Base-by-base conservation (phyloP, 345 rosid species). In the Bruguiera sexangula region DNA sequence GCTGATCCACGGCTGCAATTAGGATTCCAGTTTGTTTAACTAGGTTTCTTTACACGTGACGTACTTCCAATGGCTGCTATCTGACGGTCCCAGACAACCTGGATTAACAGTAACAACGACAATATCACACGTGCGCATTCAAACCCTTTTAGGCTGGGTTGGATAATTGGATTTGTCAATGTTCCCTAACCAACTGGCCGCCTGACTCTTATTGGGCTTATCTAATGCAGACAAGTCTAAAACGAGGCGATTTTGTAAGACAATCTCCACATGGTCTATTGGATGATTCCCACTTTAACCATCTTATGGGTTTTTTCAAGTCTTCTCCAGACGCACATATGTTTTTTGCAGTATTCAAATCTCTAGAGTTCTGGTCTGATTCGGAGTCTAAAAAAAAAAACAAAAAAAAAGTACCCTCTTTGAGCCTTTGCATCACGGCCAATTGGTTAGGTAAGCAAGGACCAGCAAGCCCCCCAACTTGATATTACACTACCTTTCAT, bases 101-200 rank as follows among this genome's bases (percentile, higher is more conserved):
- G 18, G 24, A 19, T 4, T 10, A 62, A 37, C 43, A 37, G n/a
- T 3, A 15, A 48, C 27, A 30, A 60, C 2, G 43, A 20, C 59
- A n/a, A 26, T 22, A 50, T 21, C 29, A 43, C 77, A 71, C 62
- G 74, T 69, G 53, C 19, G 66, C 65, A 43, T 4, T 57, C 60
- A 24, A 60, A 32, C 39, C 20, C 32, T 30, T 62, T 21, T 32
- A 10, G 24, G 75, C 52, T n/a, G 60, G 62, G 53, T 5, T 62
- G 20, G 32, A 16, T 13, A 43, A 13, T 56, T 63, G 63, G 63
- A 37, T 66, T 58, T 68, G 63, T 74, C 78, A 59, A 62, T 74
- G 81, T 72, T 37, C 78, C 81, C 85, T 81, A 65, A 69, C 76
- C 81, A 56, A 67, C 84, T 43, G 74, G 69, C 80, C 62, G 29